Evolutionary conservation across 306 rosid genomes (phyloP).

Genomic region (Lathyrus oleraceus): DNA sequence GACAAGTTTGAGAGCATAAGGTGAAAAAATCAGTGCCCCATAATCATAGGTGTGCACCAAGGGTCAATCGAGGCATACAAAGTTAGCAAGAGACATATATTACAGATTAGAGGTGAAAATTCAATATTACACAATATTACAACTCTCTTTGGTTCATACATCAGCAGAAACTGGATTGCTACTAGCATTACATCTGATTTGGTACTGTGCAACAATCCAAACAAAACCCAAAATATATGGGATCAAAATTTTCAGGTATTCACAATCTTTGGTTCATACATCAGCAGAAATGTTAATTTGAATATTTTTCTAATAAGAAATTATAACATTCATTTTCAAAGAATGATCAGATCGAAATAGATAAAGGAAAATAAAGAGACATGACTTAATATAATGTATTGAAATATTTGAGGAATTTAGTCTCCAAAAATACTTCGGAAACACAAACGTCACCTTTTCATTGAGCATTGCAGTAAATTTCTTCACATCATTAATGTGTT

Average conservation of each 20-base stretch:
- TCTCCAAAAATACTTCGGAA: constrained; percentile 14
- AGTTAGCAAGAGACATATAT: background rate
- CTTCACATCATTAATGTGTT: constrained; percentile 85
- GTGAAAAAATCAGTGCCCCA: background rate
- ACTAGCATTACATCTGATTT: constrained; percentile 24
- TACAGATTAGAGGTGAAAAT: background rate
- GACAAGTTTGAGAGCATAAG: background rate
- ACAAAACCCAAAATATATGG: constrained; percentile 21
- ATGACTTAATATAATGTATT: background rate
- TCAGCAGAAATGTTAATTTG: background rate
- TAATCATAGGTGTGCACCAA: background rate
- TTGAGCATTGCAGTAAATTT: constrained; percentile 73
- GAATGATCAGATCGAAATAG: background rate
- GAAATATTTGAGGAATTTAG: constrained; percentile 26
- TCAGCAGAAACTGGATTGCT: no score
- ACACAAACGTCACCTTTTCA: constrained; percentile 65
- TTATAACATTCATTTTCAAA: background rate
- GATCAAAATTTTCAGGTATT: constrained; percentile 22
- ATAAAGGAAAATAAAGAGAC: background rate
- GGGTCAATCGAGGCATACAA: background rate
- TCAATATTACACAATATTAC: background rate
- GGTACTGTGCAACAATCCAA: background rate
- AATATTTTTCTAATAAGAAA: background rate
- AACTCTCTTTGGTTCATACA: no score
- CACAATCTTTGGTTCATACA: background rate